Conservation (phyloP, 139 green algal genomes). For the Chlorella sorokiniana region DNA sequence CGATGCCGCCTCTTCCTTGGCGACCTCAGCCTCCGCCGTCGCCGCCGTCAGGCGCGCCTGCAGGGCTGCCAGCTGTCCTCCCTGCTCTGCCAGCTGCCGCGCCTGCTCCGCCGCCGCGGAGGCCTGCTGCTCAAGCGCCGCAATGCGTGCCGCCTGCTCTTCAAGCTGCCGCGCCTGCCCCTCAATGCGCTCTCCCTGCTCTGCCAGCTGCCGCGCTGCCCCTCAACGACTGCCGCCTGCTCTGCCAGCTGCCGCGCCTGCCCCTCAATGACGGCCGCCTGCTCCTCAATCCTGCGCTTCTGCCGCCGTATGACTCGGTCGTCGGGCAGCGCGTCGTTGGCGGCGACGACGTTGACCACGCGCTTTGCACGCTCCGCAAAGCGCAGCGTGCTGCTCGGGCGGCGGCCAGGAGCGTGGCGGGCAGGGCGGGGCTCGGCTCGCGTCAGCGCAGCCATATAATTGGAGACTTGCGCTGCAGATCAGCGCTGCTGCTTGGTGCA, state of each 20-base stretch:
- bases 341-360: constrained; percentile 85
- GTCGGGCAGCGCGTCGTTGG: constrained; percentile 82
- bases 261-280: constrained; percentile 6
- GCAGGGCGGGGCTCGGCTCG: too few relatives aligned
- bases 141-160: not conserved
- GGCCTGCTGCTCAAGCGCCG: too few relatives aligned
- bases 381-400: constrained; percentile 73
- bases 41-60: too few relatives aligned
- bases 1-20: too few relatives aligned
- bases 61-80: too few relatives aligned
- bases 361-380: constrained; percentile 92
- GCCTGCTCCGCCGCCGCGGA: too few relatives aligned
- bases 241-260: not conserved
- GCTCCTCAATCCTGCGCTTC: constrained; percentile 68
- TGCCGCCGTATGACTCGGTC: constrained; percentile 85
- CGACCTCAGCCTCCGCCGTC: too few relatives aligned
- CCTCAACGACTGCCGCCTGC: not conserved
- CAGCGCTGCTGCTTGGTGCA: not conserved
- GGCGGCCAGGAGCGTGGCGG: too few relatives aligned
- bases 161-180: not conserved
- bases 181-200: too few relatives aligned
- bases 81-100: too few relatives aligned
- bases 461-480: too few relatives aligned
- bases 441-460: too few relatives aligned
- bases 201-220: not conserved